A percentile compares a stretch with the other conserved stretches of the same genome.
phyloP scores from a whole-genome alignment of 495 filamentous ascomycete genomes.

The Hypoxylon crocopeplum region DNA sequence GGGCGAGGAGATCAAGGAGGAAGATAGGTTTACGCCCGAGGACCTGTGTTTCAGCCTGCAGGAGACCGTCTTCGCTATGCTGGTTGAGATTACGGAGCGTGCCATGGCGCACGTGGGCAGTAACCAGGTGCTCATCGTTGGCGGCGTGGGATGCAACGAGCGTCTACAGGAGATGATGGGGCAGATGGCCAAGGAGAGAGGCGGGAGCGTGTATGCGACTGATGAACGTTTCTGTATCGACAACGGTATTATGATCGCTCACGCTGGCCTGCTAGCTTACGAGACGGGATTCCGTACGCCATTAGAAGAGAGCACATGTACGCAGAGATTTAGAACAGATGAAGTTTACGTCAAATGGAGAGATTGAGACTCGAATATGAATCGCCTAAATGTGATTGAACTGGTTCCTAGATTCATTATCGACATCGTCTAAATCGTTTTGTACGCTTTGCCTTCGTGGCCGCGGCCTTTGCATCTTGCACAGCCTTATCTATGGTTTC shows the following conservation, averaged over 20 bases:
- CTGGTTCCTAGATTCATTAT: conserved; percentile 10
- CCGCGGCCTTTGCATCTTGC: conserved; percentile 15
- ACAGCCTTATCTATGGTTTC: conserved; percentile 17
- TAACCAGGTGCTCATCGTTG: conserved; percentile 89
- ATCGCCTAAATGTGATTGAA: neutral
- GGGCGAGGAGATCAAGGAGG: conserved; percentile 43
- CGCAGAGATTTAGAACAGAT: conserved; percentile 94
- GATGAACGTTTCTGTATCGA: conserved; percentile 98
- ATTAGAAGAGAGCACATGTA: conserved; percentile 84
- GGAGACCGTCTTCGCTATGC: conserved; percentile 94
- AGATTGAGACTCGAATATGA: conserved; percentile 55
- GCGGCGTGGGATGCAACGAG: conserved; percentile 98
- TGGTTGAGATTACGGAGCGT: conserved; percentile 97
- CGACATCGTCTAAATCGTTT: conserved; percentile 11
- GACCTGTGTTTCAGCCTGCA: conserved; percentile 95
- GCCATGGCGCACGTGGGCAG: conserved; percentile 98
- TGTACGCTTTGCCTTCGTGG: conserved; percentile 9
- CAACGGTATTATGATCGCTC: conserved; percentile 99
- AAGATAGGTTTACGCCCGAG: conserved; percentile 67
- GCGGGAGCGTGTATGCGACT: conserved; percentile 90
- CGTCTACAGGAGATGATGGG: conserved; percentile 98
- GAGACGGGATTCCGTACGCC: conserved; percentile 76
- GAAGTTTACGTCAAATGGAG: conserved; percentile 93
- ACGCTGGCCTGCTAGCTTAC: conserved; percentile 88
- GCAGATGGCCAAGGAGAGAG: conserved; percentile 87